These are phyloP conservation scores for Metarhizium humberi DNA, from an alignment of 2,329 filamentous ascomycete genomes.

Conservation along the genomic window DNA sequence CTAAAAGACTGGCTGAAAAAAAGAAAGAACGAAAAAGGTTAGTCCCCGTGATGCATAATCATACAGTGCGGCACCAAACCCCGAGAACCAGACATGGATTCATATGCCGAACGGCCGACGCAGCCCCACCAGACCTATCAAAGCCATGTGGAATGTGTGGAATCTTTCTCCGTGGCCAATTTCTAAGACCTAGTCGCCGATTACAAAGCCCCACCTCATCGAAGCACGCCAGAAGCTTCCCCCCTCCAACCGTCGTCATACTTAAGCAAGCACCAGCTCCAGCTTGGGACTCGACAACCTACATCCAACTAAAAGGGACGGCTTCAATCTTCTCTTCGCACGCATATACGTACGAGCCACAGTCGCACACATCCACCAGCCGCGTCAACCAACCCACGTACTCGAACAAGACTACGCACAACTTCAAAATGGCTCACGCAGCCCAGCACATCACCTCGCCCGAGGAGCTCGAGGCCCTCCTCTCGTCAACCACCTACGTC, in stretches of 20 bases:
- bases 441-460: constrained; percentile 21
- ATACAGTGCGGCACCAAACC: no score
- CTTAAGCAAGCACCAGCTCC: not conserved
- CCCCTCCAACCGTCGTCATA: not conserved
- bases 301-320: not conserved
- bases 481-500: constrained; percentile 30
- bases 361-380: no score
- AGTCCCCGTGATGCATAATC: no score
- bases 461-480: constrained; percentile 26
- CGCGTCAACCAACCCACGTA: not conserved
- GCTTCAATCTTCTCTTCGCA: not conserved
- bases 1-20: no score
- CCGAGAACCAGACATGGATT: no score
- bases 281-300: not conserved
- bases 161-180: not conserved
- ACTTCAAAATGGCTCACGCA: constrained; percentile 1
- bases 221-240: not conserved
- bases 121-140: no score
- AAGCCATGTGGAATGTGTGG: no score
- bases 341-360: not conserved
- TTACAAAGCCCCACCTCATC: constrained; percentile 1
- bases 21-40: no score
- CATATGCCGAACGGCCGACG: no score
- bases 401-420: not conserved
- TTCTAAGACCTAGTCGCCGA: not conserved